Evolutionary conservation across 2,329 filamentous ascomycete species (phyloP).

Genomic region (Scytalidium lignicola): DNA sequence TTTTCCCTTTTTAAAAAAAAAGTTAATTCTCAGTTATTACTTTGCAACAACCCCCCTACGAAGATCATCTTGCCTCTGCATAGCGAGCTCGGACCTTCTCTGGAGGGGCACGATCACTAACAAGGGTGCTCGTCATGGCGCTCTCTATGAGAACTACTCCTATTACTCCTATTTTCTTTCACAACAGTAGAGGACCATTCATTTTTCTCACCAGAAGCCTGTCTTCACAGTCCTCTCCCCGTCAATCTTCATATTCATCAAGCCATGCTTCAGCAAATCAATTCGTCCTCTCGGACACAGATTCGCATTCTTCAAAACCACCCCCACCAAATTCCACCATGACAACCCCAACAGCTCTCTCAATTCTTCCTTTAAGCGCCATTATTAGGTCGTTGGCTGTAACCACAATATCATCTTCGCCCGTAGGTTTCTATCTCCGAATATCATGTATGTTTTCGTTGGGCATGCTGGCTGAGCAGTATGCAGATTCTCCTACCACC

Average conservation of each 20-base stretch:
- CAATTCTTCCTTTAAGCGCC: conserved; percentile 60
- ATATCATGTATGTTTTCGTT: neutral
- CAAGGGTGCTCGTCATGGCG: neutral
- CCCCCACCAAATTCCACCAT: conserved; percentile 10
- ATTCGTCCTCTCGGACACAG: neutral
- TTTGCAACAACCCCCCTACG: too few species aligned
- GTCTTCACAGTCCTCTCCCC: conserved; percentile 2
- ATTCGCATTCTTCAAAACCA: neutral
- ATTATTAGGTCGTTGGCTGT: conserved; percentile 66
- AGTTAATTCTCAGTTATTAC: too few species aligned
- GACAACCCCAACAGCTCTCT: conserved; percentile 42
- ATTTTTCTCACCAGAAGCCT: conserved; percentile 1
- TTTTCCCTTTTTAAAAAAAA: too few species aligned
- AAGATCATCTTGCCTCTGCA: too few species aligned
- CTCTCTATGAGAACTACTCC: neutral
- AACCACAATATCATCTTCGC: conserved; percentile 66
- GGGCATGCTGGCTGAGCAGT: conserved; percentile 14
- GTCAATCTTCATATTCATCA: conserved; percentile 6
- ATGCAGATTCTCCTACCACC: conserved; percentile 56
- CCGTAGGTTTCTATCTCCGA: conserved; percentile 17
- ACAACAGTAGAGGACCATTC: neutral
- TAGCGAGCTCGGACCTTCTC: too few species aligned
- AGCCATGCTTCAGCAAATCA: neutral
- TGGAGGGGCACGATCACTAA: too few species aligned
- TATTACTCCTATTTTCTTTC: neutral